These are phyloP conservation scores for Camelina laxa DNA, from an alignment of 345 rosid genomes.

Conservation along the genomic window DNA sequence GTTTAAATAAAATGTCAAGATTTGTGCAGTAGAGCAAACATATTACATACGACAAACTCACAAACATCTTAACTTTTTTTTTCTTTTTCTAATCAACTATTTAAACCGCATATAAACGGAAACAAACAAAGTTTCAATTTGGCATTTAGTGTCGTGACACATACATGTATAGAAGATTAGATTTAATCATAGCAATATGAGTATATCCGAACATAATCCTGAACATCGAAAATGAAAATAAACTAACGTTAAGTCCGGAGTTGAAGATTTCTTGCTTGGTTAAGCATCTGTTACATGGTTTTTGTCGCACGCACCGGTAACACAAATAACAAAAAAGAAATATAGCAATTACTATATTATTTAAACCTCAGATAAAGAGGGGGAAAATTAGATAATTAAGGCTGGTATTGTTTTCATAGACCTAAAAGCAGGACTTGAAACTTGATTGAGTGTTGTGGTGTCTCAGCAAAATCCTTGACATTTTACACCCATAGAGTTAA, in stretches of 20 bases:
- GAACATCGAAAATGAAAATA: neutral
- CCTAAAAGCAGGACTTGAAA: neutral
- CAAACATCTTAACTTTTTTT: constrained; percentile 9
- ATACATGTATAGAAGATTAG: neutral
- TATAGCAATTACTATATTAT: neutral
- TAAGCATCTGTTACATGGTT: neutral
- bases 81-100: neutral
- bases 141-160: constrained; percentile 10
- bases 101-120: neutral
- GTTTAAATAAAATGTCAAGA: neutral
- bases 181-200: neutral
- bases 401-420: constrained; percentile 12
- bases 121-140: neutral
- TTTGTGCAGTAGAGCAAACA: constrained; percentile 8
- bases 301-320: neutral
- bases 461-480: neutral
- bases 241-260: neutral
- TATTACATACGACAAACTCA: constrained; percentile 8
- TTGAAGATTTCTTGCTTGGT: neutral
- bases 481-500: constrained; percentile 12
- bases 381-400: neutral
- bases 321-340: neutral
- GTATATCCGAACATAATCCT: no score
- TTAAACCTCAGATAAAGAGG: neutral
- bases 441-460: neutral